Base-by-base conservation (phyloP, 345 rosid genomes). In the Dimocarpus longan region DNA sequence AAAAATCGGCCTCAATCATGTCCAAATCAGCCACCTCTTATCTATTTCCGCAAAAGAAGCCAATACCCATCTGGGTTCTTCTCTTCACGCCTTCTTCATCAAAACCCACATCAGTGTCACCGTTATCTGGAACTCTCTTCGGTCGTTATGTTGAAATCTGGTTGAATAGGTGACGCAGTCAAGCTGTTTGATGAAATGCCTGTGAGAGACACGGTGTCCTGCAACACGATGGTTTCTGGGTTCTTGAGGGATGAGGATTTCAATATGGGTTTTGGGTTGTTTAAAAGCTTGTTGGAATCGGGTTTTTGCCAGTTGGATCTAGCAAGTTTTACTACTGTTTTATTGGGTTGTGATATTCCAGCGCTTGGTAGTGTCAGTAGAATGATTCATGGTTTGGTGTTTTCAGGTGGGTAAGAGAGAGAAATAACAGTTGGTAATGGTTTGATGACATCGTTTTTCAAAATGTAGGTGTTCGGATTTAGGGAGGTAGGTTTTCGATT, bases 171-270 rank as follows among this genome's bases (percentile, higher is more conserved):
- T 3, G 82, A 79, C 68, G 92, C 94, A 1, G 81, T 72, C 16
- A 85, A 92, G 86, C 1, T 95, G 89, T 95, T 95, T 77, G 97
- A 94, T 56, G 90, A 87, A 77, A 89, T 95, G 93, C 93, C 92
- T 4, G 65, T 83, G 0, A 87, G 79, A 81, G 97, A 95, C 86
- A 87, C 82, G 0, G 84, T 95, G 52, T 92, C 98, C 0, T 90
- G 92, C 95, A 95, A 94, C 76, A 85, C 89, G 0, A 73, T 90
- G 79, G 66, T 95, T 39, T 81, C 90, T 60, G 99, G 95, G 83
- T 83, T 90, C 82, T 43, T 90, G 72, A 88, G 70, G 79, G 71
- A 81, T 42, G 88, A 87, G 70, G 91, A 84, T 70, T 77, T 87
- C 0, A 84, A 66, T 22, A 37, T 37, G 62, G 93, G 97, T 68